phyloP scores from a whole-genome alignment of 1,284 basidiomycete genomes.

The Fistulina hepatica region DNA sequence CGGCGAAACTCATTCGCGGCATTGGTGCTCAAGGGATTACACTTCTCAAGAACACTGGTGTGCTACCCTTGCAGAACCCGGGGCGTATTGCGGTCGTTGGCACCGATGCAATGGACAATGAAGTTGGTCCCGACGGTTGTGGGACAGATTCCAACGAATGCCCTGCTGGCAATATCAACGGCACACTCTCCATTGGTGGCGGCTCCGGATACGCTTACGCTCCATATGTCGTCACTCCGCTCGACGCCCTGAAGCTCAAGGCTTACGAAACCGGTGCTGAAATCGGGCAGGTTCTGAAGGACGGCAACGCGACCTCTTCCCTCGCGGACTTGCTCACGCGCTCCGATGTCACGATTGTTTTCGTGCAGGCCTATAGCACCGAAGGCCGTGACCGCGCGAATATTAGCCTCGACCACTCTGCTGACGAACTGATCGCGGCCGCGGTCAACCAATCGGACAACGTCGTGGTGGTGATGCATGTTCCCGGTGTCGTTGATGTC shows the following conservation, averaged over 20 bases:
- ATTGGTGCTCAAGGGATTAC: conserved; percentile 71
- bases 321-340: no score
- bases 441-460: conserved; percentile 53
- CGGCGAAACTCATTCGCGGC: conserved; percentile 55
- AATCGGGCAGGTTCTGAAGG: no score
- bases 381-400: conserved; percentile 42
- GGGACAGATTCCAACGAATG: no score
- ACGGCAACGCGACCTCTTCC: no score
- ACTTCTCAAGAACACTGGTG: conserved; percentile 67
- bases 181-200: conserved; percentile 78
- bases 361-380: conserved; percentile 60
- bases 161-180: no score
- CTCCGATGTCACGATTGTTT: conserved; percentile 66
- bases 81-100: conserved; percentile 51
- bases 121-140: conserved; percentile 45
- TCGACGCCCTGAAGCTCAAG: conserved; percentile 71
- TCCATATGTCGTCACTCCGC: conserved; percentile 52
- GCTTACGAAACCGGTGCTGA: no score
- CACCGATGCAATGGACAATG: conserved; percentile 61
- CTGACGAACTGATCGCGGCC: conserved; percentile 50
- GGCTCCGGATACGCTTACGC: conserved; percentile 58
- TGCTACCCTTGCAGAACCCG: conserved; percentile 56
- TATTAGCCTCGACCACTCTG: conserved; percentile 70
- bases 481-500: conserved; percentile 36
- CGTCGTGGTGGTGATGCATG: conserved; percentile 47